These are phyloP conservation scores for Penicillium digitatum DNA, from an alignment of 2,329 filamentous ascomycete species.

Conservation along the genomic window DNA sequence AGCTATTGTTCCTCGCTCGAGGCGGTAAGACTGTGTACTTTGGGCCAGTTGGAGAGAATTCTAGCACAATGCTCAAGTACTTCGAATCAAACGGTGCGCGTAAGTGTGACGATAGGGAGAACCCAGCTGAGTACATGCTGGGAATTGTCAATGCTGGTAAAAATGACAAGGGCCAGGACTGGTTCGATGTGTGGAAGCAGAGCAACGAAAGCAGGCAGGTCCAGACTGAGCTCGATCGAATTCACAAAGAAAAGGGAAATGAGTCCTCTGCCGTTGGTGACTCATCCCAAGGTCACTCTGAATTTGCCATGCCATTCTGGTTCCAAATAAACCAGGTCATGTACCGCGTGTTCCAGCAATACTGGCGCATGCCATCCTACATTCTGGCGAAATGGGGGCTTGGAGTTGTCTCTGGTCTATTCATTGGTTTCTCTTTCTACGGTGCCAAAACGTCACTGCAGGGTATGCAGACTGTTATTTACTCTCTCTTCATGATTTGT, in stretches of 20 bases:
- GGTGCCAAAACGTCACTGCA: conserved; percentile 66
- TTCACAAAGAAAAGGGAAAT: conserved; percentile 49
- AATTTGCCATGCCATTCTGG: conserved; percentile 71
- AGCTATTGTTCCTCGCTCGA: conserved; percentile 58
- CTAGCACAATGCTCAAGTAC: conserved; percentile 55
- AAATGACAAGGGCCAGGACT: conserved; percentile 46
- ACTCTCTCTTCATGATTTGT: conserved; percentile 74
- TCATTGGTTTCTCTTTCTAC: conserved; percentile 80
- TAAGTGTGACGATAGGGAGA: conserved; percentile 57
- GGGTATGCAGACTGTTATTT: conserved; percentile 80
- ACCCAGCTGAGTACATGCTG: conserved; percentile 72
- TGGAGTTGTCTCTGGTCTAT: conserved; percentile 59
- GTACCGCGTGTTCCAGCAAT: conserved; percentile 76
- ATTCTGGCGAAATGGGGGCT: conserved; percentile 75
- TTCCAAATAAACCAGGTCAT: conserved; percentile 64
- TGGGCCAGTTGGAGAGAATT: conserved; percentile 60
- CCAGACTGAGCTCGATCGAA: conserved; percentile 54
- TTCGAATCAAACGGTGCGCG: conserved; percentile 61
- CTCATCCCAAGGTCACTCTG: conserved; percentile 54
- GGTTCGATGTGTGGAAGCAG: conserved; percentile 59
- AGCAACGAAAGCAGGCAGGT: conserved; percentile 53
- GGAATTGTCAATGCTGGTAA: conserved; percentile 48
- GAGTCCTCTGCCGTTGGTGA: conserved; percentile 22
- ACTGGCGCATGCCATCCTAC: conserved; percentile 82
- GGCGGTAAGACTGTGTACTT: conserved; percentile 66